Conservation (phyloP, 2,329 filamentous ascomycete genomes). For the Phaeosphaeriaceae sp. region DNA sequence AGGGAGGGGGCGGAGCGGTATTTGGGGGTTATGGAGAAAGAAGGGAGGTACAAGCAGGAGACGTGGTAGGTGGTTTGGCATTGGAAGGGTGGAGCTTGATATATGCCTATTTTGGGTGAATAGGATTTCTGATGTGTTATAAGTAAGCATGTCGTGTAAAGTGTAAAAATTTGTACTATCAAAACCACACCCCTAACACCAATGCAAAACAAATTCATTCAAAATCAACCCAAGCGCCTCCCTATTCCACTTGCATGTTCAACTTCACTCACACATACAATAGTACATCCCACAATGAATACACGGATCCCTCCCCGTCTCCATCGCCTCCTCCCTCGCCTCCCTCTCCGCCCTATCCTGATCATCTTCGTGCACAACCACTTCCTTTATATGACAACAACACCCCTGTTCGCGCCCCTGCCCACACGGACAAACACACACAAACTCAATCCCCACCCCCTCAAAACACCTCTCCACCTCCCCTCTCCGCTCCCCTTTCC, state of each 20-base stretch:
- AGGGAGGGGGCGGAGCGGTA: conserved; percentile 62
- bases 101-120: not conserved
- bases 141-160: not conserved
- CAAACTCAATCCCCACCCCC: not conserved
- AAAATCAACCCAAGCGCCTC: too few relatives aligned
- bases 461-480: not conserved
- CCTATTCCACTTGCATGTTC: too few relatives aligned
- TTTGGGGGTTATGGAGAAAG: conserved; percentile 65
- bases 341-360: not conserved
- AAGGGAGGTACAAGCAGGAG: conserved; percentile 70
- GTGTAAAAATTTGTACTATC: too few relatives aligned
- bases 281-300: too few relatives aligned
- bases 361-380: not conserved
- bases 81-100: too few relatives aligned
- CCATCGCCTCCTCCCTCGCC: not conserved
- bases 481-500: not conserved
- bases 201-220: too few relatives aligned
- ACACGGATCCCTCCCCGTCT: too few relatives aligned
- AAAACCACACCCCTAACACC: too few relatives aligned
- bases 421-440: not conserved
- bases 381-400: too few relatives aligned
- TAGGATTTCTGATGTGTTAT: not conserved
- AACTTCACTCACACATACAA: too few relatives aligned
- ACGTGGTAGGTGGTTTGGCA: conserved; percentile 62
- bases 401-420: not conserved